phyloP scores from a whole-genome alignment of 208 protist species.

The Acanthamoeba castellanii region DNA sequence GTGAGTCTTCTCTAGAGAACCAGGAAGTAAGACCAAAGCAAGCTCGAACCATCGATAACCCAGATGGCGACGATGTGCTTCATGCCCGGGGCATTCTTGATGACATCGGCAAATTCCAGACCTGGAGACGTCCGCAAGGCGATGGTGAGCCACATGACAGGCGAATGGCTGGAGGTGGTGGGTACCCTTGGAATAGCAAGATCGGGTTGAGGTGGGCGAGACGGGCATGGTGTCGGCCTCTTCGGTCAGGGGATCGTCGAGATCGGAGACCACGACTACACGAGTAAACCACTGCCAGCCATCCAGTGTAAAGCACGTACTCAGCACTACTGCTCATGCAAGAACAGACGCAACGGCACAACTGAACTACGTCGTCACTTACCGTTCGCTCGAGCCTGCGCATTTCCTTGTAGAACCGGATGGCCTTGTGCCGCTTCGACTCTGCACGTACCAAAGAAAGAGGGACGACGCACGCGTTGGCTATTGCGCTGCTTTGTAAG shows the following conservation, averaged over 20 bases:
- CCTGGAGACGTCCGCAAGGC: neutral
- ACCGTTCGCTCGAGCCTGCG: constrained; percentile 20
- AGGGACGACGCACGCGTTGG: neutral
- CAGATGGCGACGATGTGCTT: constrained; percentile 12
- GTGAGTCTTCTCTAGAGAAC: neutral
- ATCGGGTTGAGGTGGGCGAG: neutral
- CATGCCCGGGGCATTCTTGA: constrained; percentile 20
- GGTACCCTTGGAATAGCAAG: neutral
- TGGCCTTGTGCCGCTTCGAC: constrained; percentile 18
- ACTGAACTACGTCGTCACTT: neutral
- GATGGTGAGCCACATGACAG: neutral
- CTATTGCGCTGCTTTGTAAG: neutral
- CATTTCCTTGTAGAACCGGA: constrained; percentile 42
- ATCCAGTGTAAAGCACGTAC: neutral
- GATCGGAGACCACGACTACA: neutral
- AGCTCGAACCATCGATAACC: neutral
- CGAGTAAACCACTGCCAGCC: neutral
- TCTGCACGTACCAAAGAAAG: neutral
- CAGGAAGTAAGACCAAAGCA: neutral
- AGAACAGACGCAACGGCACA: neutral
- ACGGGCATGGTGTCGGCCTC: neutral
- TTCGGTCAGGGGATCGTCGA: neutral
- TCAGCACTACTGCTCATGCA: neutral
- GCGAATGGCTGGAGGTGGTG: neutral
- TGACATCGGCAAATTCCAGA: neutral